A percentile compares a stretch with the other conserved stretches of the same genome.
phyloP scores from a whole-genome alignment of 1,284 basidiomycete genomes.

The Wolfiporia cocos region DNA sequence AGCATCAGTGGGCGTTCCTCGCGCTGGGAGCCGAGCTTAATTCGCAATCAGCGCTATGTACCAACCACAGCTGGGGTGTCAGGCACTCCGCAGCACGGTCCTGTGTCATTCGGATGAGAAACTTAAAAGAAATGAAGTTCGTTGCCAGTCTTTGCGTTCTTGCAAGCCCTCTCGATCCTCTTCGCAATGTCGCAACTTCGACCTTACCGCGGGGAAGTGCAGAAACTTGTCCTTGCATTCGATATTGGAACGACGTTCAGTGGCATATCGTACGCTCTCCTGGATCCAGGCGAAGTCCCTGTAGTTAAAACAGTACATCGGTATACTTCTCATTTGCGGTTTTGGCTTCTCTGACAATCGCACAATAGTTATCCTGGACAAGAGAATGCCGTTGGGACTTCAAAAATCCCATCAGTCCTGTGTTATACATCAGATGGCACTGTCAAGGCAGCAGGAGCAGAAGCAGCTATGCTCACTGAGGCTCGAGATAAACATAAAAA shows the following conservation, averaged over 20 bases:
- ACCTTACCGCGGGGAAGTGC: background rate
- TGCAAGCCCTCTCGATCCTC: too few relatives aligned
- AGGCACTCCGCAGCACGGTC: too few relatives aligned
- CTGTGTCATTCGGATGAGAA: too few relatives aligned
- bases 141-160: too few relatives aligned
- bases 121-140: too few relatives aligned
- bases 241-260: conserved; percentile 50
- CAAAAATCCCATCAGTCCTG: conserved; percentile 51
- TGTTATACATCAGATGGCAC: conserved; percentile 43
- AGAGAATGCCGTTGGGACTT: conserved; percentile 34
- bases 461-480: conserved; percentile 37
- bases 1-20: too few relatives aligned
- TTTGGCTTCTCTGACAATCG: too few relatives aligned
- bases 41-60: too few relatives aligned
- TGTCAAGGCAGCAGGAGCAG: conserved; percentile 46
- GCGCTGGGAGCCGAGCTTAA: too few relatives aligned
- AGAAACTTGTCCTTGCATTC: conserved; percentile 36
- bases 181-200: too few relatives aligned
- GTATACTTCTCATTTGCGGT: too few relatives aligned
- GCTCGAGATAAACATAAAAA: conserved; percentile 39
- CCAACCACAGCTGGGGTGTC: too few relatives aligned
- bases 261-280: conserved; percentile 38
- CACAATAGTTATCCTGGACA: conserved; percentile 42
- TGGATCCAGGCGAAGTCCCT: conserved; percentile 42
- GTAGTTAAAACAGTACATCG: conserved; percentile 38